Percentiles rank a stretch among this genome's conserved stretches.
Conservation (phyloP, 2,329 filamentous ascomycete species). For the Lomentospora prolificans region DNA sequence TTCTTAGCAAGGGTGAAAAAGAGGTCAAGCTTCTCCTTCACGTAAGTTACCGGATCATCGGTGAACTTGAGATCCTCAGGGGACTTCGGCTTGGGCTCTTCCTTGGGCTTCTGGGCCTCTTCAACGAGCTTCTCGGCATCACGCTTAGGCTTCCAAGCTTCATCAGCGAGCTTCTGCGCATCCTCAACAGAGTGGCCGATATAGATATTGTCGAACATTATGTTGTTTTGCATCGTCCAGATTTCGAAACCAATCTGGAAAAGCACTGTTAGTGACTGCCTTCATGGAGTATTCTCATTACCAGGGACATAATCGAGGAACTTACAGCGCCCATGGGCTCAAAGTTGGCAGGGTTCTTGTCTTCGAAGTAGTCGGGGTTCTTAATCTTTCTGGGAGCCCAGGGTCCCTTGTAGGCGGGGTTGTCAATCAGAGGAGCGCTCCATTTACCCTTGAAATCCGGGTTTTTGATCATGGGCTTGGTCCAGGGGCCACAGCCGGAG, state of each 20-base stretch:
- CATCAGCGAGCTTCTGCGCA: conserved; percentile 75
- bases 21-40: conserved; percentile 87
- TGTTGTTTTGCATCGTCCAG: conserved; percentile 99
- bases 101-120: conserved; percentile 70
- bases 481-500: conserved; percentile 91
- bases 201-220: conserved; percentile 99
- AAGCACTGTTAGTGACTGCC: conserved; percentile 2
- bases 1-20: conserved; percentile 77
- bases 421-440: conserved; percentile 85
- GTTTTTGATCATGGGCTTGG: conserved; percentile 86
- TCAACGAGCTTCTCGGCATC: conserved; percentile 72
- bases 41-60: conserved; percentile 78
- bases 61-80: conserved; percentile 75
- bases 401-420: conserved; percentile 93
- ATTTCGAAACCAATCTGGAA: conserved; percentile 90
- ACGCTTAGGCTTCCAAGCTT: conserved; percentile 87
- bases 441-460: conserved; percentile 98
- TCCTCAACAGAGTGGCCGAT: conserved; percentile 95
- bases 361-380: conserved; percentile 94
- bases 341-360: conserved; percentile 92
- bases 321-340: conserved; percentile 95
- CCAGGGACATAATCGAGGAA: conserved; percentile 18
- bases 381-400: conserved; percentile 94
- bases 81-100: conserved; percentile 53
- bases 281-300: not conserved